Base-by-base conservation (phyloP, 352 stramenopile genomes). In the Aphanomyces euteiches region DNA sequence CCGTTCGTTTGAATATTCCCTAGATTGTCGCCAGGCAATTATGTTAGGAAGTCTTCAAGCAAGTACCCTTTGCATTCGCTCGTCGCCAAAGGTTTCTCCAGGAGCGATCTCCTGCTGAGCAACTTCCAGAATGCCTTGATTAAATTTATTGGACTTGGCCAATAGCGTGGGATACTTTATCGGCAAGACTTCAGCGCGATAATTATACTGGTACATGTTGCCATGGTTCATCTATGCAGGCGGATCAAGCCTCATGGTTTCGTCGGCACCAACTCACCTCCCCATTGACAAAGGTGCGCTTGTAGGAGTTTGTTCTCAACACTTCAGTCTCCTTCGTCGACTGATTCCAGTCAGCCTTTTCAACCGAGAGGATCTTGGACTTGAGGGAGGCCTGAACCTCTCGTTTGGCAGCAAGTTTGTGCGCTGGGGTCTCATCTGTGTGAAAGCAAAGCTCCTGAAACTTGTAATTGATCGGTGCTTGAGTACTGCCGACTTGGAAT, bases 161-260 rank as follows among this genome's bases (percentile, higher is more conserved):
- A 90, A 85, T 60, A 84, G 56, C 38, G 81, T 89, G 21, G 83
- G 83, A 40, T 88, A 89, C 58, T 94, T 95, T 56, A 81, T 84
- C 7, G 88, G 88, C 10, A 96, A 73, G 64, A 90, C 89, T 74
- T 96, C 86, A 58, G 88, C 88, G 13, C 88, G 84, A 47, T 84
- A 91, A 72, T 93, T 95, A 83, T 96, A 93, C 57, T 76, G 73
- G 66, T 90, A 95, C 83, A 96, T 90, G 74, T 90, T 81, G 19
- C 75, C 74, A 36, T 83, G 85, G 67, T 89, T 91, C 60, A 85
- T 73, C 85, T 93, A 60, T 3, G 69, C 10, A 15, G 7, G 12
- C 8, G 37, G 17, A 69, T 48, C 36, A 63, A 63, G 34, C 21
- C 28, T 15, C 12, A 12, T 8, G 17, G 19, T 57, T 3, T 7